phyloP scores from a whole-genome alignment of 441 rosid genomes.

The Brassica balearica region DNA sequence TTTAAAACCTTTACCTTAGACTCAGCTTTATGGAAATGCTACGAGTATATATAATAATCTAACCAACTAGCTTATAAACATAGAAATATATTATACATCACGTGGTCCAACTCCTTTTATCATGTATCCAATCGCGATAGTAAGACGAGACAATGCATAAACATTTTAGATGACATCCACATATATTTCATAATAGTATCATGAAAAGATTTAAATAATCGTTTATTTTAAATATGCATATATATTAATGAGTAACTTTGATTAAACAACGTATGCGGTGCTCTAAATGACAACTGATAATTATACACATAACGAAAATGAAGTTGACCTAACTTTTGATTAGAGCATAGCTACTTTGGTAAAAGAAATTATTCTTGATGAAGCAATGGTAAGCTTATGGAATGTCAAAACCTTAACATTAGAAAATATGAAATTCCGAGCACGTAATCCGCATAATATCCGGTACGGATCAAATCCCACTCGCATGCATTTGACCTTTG shows the following conservation, averaged over 20 bases:
- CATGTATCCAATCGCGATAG: neutral
- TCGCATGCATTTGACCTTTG: conserved; percentile 40
- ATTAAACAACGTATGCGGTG: conserved; percentile 21
- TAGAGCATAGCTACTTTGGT: conserved; percentile 41
- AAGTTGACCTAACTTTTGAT: conserved; percentile 40
- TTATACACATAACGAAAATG: conserved; percentile 24
- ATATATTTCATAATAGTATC: conserved; percentile 1
- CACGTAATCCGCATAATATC: conserved; percentile 43
- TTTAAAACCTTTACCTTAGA: conserved; percentile 29
- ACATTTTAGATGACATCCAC: conserved; percentile 9
- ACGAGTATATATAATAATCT: conserved; percentile 22
- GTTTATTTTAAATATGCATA: neutral
- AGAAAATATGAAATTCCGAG: conserved; percentile 31
- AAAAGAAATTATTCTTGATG: conserved; percentile 40
- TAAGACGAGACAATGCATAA: conserved; percentile 11
- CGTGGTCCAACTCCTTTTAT: conserved; percentile 25
- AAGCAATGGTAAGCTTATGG: conserved; percentile 45
- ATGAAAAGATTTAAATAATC: neutral
- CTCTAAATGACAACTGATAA: conserved; percentile 23
- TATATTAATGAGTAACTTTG: neutral
- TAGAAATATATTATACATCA: conserved; percentile 18
- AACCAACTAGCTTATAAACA: conserved; percentile 29
- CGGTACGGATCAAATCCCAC: conserved; percentile 42
- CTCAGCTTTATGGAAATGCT: conserved; percentile 35
- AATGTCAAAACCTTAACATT: conserved; percentile 49